These are phyloP conservation scores for Penicillium paxilli DNA, from an alignment of 495 filamentous ascomycete genomes.

Conservation along the genomic window DNA sequence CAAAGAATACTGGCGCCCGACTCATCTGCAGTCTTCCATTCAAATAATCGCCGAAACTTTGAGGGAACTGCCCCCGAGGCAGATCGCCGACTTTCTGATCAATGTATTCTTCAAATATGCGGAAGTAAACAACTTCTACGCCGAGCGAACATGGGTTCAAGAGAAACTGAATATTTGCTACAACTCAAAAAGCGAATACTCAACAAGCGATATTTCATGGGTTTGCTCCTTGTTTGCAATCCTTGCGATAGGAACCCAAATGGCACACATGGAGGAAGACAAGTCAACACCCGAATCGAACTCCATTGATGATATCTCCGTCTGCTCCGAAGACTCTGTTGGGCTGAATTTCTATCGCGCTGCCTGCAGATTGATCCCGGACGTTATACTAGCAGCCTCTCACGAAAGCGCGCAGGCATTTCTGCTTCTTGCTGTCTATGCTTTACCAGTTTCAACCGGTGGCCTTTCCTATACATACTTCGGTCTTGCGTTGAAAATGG, in stretches of 20 bases:
- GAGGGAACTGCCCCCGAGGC: conserved; percentile 42
- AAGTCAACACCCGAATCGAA: conserved; percentile 21
- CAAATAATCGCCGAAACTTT: conserved; percentile 32
- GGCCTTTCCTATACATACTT: conserved; percentile 51
- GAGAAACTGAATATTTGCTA: conserved; percentile 43
- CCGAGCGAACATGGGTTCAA: conserved; percentile 43
- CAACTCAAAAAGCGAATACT: conserved; percentile 27
- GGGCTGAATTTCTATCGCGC: conserved; percentile 49
- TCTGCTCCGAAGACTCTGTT: conserved; percentile 45
- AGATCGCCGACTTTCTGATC: conserved; percentile 47
- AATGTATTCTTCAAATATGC: conserved; percentile 49
- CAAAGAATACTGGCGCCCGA: conserved; percentile 46
- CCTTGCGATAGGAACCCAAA: conserved; percentile 50
- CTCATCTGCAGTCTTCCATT: conserved; percentile 43
- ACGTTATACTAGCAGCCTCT: conserved; percentile 48
- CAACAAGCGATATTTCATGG: conserved; percentile 39
- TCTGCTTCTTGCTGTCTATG: conserved; percentile 45
- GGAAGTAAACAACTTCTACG: conserved; percentile 47
- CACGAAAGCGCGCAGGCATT: conserved; percentile 50
- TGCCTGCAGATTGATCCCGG: conserved; percentile 45
- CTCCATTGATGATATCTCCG: conserved; percentile 28
- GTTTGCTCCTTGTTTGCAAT: conserved; percentile 45
- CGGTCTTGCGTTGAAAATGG: conserved; percentile 47
- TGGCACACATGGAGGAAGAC: conserved; percentile 47
- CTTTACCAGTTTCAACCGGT: conserved; percentile 44